These are phyloP conservation scores for Massospora cicadina DNA, from an alignment of 371 early-diverging fungal species.

Conservation along the genomic window DNA sequence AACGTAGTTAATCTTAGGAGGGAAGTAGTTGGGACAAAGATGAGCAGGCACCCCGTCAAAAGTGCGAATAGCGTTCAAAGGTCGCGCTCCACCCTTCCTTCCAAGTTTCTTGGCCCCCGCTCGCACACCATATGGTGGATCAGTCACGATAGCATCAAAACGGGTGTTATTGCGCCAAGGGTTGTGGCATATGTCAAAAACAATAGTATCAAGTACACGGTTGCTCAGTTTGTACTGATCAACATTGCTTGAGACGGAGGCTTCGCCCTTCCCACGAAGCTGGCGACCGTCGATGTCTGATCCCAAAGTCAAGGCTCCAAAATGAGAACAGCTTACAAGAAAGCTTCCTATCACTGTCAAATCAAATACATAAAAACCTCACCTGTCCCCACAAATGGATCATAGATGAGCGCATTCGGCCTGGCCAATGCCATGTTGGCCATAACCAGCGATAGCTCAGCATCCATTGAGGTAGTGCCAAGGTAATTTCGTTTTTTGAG, in stretches of 20 bases:
- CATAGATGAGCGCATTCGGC: slow-evolving; percentile 68
- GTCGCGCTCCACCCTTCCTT: slow-evolving; percentile 35
- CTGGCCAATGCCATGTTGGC: slow-evolving; percentile 76
- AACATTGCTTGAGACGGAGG: slow-evolving; percentile 51
- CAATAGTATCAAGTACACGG: slow-evolving; percentile 59
- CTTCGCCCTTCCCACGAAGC: slow-evolving; percentile 71
- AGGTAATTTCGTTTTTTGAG: slow-evolving; percentile 85
- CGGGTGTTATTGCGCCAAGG: slow-evolving; percentile 61
- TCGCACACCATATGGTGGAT: slow-evolving; percentile 94
- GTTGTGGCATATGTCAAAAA: slow-evolving; percentile 76
- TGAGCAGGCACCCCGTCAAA: slow-evolving; percentile 47
- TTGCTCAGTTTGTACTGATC: slow-evolving; percentile 58
- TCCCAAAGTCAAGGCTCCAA: slow-evolving; percentile 81
- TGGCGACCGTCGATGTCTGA: slow-evolving; percentile 95
- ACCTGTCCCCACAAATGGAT: slow-evolving; percentile 97
- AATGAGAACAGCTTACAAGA: slow-evolving; percentile 77
- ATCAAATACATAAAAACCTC: not conserved
- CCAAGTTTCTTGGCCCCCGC: slow-evolving; percentile 91
- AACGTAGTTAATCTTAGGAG: slow-evolving; percentile 83
- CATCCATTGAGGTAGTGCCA: slow-evolving; percentile 95
- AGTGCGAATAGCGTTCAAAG: slow-evolving; percentile 26
- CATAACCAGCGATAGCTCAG: slow-evolving; percentile 89
- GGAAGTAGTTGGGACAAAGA: slow-evolving; percentile 40
- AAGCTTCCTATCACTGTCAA: slow-evolving; percentile 36
- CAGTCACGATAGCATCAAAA: slow-evolving; percentile 72